Evolutionary conservation across 352 stramenopile genomes (phyloP).

Genomic region (Hyphochytrium catenoides): DNA sequence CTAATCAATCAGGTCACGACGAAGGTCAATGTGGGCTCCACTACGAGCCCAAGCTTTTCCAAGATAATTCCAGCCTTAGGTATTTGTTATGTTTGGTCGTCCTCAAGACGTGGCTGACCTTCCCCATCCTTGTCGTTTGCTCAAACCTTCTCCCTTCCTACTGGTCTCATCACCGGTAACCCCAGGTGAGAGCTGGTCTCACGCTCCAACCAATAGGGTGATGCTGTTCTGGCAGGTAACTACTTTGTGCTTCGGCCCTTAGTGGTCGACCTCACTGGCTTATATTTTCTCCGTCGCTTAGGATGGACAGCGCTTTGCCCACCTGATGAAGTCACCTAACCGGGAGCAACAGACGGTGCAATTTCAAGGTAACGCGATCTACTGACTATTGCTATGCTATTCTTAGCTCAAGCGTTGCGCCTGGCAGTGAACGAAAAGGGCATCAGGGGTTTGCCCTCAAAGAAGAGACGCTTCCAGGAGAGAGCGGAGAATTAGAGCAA

Average conservation of each 20-base stretch:
- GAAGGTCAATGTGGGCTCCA: slow-evolving; percentile 11
- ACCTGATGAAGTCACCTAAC: slow-evolving; percentile 22
- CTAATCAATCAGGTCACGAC: slow-evolving; percentile 45
- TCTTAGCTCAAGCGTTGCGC: too few species aligned
- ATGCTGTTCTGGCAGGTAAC: slow-evolving; percentile 35
- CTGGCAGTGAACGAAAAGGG: too few species aligned
- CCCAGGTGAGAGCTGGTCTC: slow-evolving; percentile 35
- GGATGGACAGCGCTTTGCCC: slow-evolving; percentile 15
- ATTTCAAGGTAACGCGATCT: slow-evolving; percentile 32
- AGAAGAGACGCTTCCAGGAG: too few species aligned
- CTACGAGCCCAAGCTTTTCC: slow-evolving; percentile 1
- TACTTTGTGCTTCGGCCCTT: slow-evolving; percentile 1
- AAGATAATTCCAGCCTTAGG: slow-evolving; percentile 14
- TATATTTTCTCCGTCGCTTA: slow-evolving; percentile 3
- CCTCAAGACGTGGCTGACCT: neutral
- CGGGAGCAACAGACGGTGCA: slow-evolving; percentile 13
- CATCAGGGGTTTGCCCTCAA: too few species aligned
- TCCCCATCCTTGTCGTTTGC: slow-evolving; percentile 13
- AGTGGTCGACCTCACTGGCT: neutral
- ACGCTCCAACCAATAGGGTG: slow-evolving; percentile 28
- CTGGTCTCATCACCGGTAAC: neutral
- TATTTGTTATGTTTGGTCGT: slow-evolving; percentile 2
- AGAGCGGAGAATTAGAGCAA: too few species aligned
- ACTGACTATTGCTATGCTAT: too few species aligned
- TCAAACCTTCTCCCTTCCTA: neutral